Evolutionary conservation across 148 eudicot genomes (phyloP).

Genomic region (Amaranthus palmeri): DNA sequence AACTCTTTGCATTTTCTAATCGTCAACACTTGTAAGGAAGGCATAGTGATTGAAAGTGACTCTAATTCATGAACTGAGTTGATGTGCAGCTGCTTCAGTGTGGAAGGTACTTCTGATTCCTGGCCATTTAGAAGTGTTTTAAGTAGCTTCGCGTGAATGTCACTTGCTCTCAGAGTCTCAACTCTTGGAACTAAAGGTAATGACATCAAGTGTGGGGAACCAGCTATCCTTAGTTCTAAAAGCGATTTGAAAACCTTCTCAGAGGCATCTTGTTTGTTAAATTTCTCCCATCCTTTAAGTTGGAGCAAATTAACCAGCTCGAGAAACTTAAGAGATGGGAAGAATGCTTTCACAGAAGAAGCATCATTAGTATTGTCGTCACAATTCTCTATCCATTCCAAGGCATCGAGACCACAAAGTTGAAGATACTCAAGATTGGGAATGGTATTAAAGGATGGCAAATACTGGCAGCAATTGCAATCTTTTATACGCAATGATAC

Average conservation of each 20-base stretch:
- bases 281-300: neutral
- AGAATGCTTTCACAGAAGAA: neutral
- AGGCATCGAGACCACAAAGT: neutral
- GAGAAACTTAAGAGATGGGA: neutral
- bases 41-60: neutral
- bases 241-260: neutral
- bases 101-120: neutral
- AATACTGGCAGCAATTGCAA: neutral
- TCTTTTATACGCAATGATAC: neutral
- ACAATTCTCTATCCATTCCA: slow-evolving; percentile 2
- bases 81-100: neutral
- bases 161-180: neutral
- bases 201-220: neutral
- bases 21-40: neutral
- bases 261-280: too few species aligned
- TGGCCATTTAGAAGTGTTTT: neutral
- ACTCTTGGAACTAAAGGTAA: neutral
- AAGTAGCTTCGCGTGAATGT: neutral
- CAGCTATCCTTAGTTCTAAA: neutral
- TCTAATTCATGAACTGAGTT: neutral
- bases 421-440: slow-evolving; percentile 2
- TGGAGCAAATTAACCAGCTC: neutral
- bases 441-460: neutral
- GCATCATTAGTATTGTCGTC: neutral
- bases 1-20: neutral